Conservation (phyloP, 495 filamentous ascomycete genomes). For the Jackrogersella multiformis region DNA sequence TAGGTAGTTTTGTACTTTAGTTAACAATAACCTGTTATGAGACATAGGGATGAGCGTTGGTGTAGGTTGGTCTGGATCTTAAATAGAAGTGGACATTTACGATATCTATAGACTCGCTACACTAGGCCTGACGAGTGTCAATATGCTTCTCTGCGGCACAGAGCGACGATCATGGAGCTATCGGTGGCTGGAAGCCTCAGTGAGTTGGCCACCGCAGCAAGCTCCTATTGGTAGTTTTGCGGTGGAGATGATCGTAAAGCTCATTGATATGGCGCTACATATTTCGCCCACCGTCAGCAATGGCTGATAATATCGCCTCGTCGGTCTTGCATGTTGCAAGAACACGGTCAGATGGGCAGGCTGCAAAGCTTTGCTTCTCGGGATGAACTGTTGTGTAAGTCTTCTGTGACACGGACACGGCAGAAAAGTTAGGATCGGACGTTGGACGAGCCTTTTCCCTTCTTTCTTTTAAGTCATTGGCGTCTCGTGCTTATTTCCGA, state of each 20-base stretch:
- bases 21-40: neutral
- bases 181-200: neutral
- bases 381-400: conserved; percentile 1
- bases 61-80: too few species aligned
- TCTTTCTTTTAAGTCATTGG: neutral
- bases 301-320: neutral
- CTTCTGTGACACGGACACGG: neutral
- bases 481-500: too few species aligned
- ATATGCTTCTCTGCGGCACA: conserved; percentile 4
- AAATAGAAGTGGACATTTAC: too few species aligned
- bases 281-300: neutral
- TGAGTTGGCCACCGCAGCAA: neutral
- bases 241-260: neutral
- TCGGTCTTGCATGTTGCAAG: neutral
- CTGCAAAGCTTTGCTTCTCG: neutral
- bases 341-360: too few species aligned
- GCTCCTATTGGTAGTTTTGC: neutral
- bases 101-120: neutral
- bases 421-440: neutral
- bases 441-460: neutral
- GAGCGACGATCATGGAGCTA: neutral
- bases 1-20: neutral
- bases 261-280: neutral
- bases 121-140: conserved; percentile 1
- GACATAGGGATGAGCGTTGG: neutral